Base-by-base conservation (phyloP, 2,329 filamentous ascomycete genomes). In the Ophiosphaerella herpotricha region DNA sequence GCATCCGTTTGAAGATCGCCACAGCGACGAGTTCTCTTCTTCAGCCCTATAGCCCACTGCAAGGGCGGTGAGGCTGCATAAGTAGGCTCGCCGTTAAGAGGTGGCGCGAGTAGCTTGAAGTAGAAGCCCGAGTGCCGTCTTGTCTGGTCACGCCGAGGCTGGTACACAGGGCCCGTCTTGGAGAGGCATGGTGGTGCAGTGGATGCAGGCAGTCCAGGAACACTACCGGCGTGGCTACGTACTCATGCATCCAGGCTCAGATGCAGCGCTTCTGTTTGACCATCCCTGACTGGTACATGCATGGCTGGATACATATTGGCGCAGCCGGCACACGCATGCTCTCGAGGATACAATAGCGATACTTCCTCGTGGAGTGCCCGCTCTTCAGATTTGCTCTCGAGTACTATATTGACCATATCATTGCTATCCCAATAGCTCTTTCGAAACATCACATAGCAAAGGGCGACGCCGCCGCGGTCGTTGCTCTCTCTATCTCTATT, bases 11-110 rank as follows among this genome's bases (percentile, higher is more conserved):
- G 26, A 8, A 29, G 26, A 29, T 29, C 9, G 7, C 26, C 26
- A 29, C 11, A 29, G 26, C 47, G 41, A 50, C 43, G 33, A 42
- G 38, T 33, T 46, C 34, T 46, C 46, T 43, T 50, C 36, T 49
- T 67, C 66, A 71, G 67, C 64, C 66, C 57, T 72, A 64, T 66
- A 68, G 67, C 66, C 57, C 71, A 64, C 67, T 68, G 67, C 64
- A 72, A 71, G 67, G 68, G 61, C 61, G 56, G 53, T 55, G 51
- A 44, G 57, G 57, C 53, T 63, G 60, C 58, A 60, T 57, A 54
- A 46, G 53, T 40, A 56, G 42, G 51, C 48, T 54, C 26, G 26
- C 26, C 26, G 26, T 29, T 29, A 6, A 29, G 26, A 29, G 26
- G 26, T 50, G 57, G 43, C 45, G 54, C 50, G 52, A 61, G 46